Conservation (phyloP, 805 yeast species). For the Nakazawaea wyomingensis region DNA sequence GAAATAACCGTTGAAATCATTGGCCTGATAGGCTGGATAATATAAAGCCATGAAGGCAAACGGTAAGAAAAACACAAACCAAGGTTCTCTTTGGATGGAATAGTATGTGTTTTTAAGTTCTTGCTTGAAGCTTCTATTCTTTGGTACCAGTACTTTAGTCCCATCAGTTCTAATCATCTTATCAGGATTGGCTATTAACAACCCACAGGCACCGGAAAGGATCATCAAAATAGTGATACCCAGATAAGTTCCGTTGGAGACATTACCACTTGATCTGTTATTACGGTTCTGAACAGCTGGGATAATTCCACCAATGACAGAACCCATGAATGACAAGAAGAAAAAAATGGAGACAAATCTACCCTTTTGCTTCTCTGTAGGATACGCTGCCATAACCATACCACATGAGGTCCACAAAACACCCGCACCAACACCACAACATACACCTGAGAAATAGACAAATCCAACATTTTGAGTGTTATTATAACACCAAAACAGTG, state of each 20-base stretch:
- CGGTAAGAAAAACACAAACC: slow-evolving; percentile 8
- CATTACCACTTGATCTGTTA: slow-evolving; percentile 8
- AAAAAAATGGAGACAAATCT: slow-evolving; percentile 10
- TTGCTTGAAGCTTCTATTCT: slow-evolving; percentile 1
- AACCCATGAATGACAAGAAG: slow-evolving; percentile 8
- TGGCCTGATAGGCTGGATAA: slow-evolving; percentile 9
- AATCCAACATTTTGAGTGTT: slow-evolving; percentile 4
- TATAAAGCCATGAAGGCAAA: slow-evolving; percentile 11
- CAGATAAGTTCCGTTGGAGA: slow-evolving; percentile 8
- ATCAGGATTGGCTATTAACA: slow-evolving; percentile 6
- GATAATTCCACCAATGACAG: slow-evolving; percentile 10
- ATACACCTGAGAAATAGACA: slow-evolving; percentile 6
- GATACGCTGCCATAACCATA: slow-evolving; percentile 4
- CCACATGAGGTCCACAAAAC: slow-evolving; percentile 12
- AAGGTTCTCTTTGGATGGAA: slow-evolving; percentile 5
- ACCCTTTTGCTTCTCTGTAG: slow-evolving; percentile 8
- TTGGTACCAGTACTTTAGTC: background rate
- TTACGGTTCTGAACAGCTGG: slow-evolving; percentile 8
- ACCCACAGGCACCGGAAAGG: background rate
- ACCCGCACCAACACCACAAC: slow-evolving; percentile 12
- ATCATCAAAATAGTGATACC: slow-evolving; percentile 10
- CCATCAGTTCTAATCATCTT: slow-evolving; percentile 7
- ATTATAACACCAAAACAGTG: slow-evolving; percentile 12
- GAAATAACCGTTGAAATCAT: slow-evolving; percentile 9
- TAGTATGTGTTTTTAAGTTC: slow-evolving; percentile 1